These are phyloP conservation scores for Tulasnella sp. DNA, from an alignment of 768 basidiomycete genomes.

Conservation along the genomic window DNA sequence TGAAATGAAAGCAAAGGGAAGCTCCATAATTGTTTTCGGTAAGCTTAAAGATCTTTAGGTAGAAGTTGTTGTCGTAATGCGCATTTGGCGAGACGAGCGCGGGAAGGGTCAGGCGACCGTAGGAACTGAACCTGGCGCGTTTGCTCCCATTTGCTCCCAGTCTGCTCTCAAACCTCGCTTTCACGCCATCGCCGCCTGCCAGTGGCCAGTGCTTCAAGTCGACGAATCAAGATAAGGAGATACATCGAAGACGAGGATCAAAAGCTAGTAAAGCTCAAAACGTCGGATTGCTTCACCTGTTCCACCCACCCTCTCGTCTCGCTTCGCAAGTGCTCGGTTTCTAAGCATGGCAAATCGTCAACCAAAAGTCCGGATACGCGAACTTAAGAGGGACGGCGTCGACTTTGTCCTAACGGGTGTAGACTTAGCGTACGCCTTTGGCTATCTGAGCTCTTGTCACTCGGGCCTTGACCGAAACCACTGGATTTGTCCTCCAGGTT, in stretches of 20 bases:
- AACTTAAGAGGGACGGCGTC: conserved; percentile 81
- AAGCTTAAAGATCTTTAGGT: no score
- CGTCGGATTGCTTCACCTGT: neutral
- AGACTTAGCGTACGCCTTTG: conserved; percentile 82
- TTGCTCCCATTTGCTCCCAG: neutral
- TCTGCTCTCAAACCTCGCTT: neutral
- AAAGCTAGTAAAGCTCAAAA: neutral
- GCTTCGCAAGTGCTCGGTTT: neutral
- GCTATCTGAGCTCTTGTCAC: no score
- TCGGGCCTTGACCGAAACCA: neutral
- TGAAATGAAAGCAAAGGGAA: no score
- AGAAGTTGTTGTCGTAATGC: no score
- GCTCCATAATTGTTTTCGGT: no score
- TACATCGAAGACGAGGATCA: neutral
- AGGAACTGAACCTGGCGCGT: no score
- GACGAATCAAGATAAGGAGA: neutral
- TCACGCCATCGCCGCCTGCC: neutral
- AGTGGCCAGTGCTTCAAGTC: neutral
- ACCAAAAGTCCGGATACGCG: conserved; percentile 69
- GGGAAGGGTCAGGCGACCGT: no score
- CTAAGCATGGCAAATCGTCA: conserved; percentile 31
- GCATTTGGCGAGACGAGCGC: no score
- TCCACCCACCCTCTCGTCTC: neutral
- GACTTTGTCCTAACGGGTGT: conserved; percentile 96
- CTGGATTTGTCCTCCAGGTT: conserved; percentile 55